These are phyloP conservation scores for Agrostemma githago DNA, from an alignment of 148 eudicot species.

Conservation along the genomic window DNA sequence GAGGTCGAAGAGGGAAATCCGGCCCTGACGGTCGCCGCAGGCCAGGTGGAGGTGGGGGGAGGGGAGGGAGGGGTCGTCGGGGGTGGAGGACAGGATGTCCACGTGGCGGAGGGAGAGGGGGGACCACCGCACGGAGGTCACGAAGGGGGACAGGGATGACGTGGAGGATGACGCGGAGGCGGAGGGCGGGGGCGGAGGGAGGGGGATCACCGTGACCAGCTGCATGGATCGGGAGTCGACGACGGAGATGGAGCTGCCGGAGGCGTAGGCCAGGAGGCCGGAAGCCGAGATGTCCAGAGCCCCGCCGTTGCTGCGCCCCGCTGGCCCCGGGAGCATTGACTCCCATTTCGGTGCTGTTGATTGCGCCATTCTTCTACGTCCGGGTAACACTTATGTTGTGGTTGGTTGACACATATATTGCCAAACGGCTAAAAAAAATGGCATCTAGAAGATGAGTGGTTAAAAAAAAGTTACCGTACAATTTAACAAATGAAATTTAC, in stretches of 20 bases:
- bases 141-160: conserved; percentile 67
- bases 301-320: conserved; percentile 78
- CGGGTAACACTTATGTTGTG: too few species aligned
- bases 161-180: conserved; percentile 24
- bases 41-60: conserved; percentile 58
- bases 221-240: conserved; percentile 78
- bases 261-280: conserved; percentile 78
- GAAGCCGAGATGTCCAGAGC: conserved; percentile 63
- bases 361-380: too few species aligned
- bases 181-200: conserved; percentile 58
- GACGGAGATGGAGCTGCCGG: conserved; percentile 77
- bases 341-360: conserved; percentile 32
- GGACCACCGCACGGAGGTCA: conserved; percentile 82
- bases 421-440: too few species aligned
- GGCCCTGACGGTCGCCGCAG: conserved; percentile 85
- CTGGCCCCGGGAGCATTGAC: conserved; percentile 81
- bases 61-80: conserved; percentile 29
- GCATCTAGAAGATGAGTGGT: too few species aligned
- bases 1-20: conserved; percentile 59
- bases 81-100: conserved; percentile 38
- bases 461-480: too few species aligned
- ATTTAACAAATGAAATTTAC: too few species aligned
- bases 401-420: too few species aligned
- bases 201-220: conserved; percentile 63
- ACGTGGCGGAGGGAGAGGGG: conserved; percentile 49